phyloP scores from a whole-genome alignment of 2,329 filamentous ascomycete genomes.

The Fusarium algeriense region DNA sequence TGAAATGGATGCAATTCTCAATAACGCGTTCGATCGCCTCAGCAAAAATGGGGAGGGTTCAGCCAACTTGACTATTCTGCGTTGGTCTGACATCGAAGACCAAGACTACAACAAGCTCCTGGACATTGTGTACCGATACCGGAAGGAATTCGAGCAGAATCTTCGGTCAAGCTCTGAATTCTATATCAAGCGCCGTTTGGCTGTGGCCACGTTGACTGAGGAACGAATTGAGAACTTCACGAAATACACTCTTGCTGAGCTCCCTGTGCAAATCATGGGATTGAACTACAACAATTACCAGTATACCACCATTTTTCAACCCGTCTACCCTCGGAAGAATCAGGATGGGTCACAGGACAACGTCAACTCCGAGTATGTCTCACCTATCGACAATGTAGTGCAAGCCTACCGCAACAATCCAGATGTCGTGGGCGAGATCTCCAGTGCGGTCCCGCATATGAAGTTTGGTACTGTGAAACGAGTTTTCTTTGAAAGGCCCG shows the following conservation, averaged over 20 bases:
- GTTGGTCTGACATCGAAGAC: constrained; percentile 3
- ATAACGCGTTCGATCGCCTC: not conserved
- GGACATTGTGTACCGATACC: not conserved
- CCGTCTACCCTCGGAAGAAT: not conserved
- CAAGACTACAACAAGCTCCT: not conserved
- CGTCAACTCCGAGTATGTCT: not conserved
- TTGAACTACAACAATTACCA: not conserved
- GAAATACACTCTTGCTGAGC: constrained; percentile 6
- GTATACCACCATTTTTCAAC: constrained; percentile 1
- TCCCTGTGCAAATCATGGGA: not conserved
- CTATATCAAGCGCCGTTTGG: constrained; percentile 1
- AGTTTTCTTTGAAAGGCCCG: not conserved
- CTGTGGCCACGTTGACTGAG: constrained; percentile 5
- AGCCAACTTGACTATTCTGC: not conserved
- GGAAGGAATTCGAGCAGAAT: not conserved
- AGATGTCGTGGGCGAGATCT: not conserved
- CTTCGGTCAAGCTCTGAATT: not conserved
- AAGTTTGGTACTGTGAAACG: not conserved
- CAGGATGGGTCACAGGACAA: not conserved
- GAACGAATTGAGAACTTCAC: not conserved
- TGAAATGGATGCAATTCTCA: not conserved
- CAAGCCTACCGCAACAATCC: not conserved
- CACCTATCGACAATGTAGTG: not conserved
- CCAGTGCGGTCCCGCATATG: not conserved
- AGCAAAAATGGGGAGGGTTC: not conserved